A percentile compares a stretch with the other conserved stretches of the same genome.
phyloP scores from a whole-genome alignment of 2,329 filamentous ascomycete genomes.

The Cytospora leucostoma region DNA sequence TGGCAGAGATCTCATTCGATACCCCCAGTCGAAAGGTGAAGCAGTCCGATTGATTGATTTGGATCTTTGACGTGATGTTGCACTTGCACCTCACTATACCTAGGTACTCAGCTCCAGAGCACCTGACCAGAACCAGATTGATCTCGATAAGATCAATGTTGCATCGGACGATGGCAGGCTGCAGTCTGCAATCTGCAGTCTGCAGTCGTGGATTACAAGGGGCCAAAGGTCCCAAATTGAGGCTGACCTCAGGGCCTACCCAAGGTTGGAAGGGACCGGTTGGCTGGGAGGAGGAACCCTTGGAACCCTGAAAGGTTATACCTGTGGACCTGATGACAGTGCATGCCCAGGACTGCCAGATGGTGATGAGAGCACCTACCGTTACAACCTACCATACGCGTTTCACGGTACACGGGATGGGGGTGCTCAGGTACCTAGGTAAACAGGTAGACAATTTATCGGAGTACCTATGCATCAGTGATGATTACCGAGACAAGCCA shows the following conservation, averaged over 20 bases:
- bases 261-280: not conserved
- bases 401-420: too few relatives aligned
- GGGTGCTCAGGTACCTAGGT: too few relatives aligned
- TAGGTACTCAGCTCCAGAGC: not conserved
- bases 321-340: too few relatives aligned
- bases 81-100: not conserved
- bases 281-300: too few relatives aligned
- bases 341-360: too few relatives aligned
- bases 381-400: too few relatives aligned
- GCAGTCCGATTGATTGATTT: not conserved
- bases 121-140: not conserved
- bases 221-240: not conserved
- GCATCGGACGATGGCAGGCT: not conserved
- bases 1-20: too few relatives aligned
- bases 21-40: not conserved
- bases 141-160: not conserved
- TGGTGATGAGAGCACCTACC: not conserved
- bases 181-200: not conserved
- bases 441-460: too few relatives aligned
- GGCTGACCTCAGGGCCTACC: too few relatives aligned
- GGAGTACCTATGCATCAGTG: too few relatives aligned
- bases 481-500: too few relatives aligned
- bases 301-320: too few relatives aligned
- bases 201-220: not conserved
- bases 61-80: not conserved